Percentiles rank a stretch among this genome's conserved stretches.
phyloP scores from a whole-genome alignment of 2,329 filamentous ascomycete species.

The Amylocarpus encephaloides region DNA sequence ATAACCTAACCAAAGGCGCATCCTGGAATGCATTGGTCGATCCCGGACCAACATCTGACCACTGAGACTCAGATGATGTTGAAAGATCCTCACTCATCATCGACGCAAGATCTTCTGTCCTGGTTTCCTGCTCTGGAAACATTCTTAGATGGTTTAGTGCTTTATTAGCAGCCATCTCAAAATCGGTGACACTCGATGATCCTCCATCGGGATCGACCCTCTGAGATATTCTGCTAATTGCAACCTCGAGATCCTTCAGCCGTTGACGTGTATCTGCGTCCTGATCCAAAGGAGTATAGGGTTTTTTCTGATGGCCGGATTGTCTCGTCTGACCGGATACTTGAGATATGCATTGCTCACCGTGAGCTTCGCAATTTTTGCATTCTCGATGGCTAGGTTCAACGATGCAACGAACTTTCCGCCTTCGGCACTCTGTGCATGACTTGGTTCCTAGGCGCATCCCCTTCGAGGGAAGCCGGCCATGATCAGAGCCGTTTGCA shows the following conservation, averaged over 20 bases:
- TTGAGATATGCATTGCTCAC: constrained; percentile 40
- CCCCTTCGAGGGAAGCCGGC: constrained; percentile 25
- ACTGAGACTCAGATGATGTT: neutral
- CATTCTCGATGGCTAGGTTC: constrained; percentile 35
- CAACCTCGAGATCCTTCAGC: constrained; percentile 26
- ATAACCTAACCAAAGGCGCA: constrained; percentile 15
- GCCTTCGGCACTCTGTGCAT: constrained; percentile 39
- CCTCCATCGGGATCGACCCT: constrained; percentile 11
- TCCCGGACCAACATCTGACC: neutral
- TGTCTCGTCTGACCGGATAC: constrained; percentile 20
- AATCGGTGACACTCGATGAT: neutral
- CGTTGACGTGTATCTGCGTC: constrained; percentile 9
- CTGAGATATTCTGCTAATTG: neutral
- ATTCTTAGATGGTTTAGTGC: constrained; percentile 7
- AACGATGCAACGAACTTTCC: constrained; percentile 44
- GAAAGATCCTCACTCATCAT: neutral
- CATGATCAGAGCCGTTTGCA: neutral
- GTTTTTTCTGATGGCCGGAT: neutral
- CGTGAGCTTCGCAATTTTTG: constrained; percentile 40
- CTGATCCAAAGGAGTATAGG: neutral
- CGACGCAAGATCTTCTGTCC: neutral
- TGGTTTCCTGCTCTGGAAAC: neutral
- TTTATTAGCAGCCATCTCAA: constrained; percentile 8
- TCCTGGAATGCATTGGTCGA: constrained; percentile 8
- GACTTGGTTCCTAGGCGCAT: constrained; percentile 32